phyloP scores from a whole-genome alignment of 345 rosid genomes.

The Salix viminalis region DNA sequence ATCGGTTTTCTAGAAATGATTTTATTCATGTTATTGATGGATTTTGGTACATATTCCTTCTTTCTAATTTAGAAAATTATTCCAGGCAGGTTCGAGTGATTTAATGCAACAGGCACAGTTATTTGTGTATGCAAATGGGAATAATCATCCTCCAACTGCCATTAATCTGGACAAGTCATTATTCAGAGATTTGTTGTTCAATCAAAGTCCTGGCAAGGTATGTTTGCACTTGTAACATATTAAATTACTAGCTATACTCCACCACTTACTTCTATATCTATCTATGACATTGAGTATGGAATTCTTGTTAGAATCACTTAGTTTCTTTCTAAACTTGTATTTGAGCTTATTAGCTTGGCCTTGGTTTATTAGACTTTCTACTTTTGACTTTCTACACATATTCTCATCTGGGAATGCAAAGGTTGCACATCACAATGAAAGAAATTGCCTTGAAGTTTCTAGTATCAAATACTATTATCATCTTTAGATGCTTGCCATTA shows the following conservation, averaged over 20 bases:
- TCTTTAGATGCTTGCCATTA: not conserved
- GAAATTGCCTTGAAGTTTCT: not conserved
- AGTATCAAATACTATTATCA: not conserved
- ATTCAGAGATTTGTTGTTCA: conserved; percentile 65
- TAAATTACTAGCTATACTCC: not conserved
- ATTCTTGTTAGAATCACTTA: not conserved
- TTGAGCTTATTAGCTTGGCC: not conserved
- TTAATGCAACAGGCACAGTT: conserved; percentile 69
- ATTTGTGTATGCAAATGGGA: conserved; percentile 80
- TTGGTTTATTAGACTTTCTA: not conserved
- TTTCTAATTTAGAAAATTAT: conserved; percentile 6
- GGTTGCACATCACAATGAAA: not conserved
- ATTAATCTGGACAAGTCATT: conserved; percentile 80
- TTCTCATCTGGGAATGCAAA: not conserved
- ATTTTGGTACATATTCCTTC: not conserved
- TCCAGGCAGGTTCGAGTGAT: conserved; percentile 66
- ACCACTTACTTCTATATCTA: too few relatives aligned
- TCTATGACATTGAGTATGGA: too few relatives aligned
- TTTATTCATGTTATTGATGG: not conserved
- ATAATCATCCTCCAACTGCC: conserved; percentile 74
- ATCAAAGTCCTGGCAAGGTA: conserved; percentile 88
- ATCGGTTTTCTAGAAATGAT: conserved; percentile 1
- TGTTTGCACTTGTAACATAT: not conserved
- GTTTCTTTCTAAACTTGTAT: not conserved
- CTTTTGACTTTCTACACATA: not conserved